A percentile compares a stretch with the other conserved stretches of the same genome.
Conservation (phyloP, 331 rosid genomes). For the Spiraea crenata region DNA sequence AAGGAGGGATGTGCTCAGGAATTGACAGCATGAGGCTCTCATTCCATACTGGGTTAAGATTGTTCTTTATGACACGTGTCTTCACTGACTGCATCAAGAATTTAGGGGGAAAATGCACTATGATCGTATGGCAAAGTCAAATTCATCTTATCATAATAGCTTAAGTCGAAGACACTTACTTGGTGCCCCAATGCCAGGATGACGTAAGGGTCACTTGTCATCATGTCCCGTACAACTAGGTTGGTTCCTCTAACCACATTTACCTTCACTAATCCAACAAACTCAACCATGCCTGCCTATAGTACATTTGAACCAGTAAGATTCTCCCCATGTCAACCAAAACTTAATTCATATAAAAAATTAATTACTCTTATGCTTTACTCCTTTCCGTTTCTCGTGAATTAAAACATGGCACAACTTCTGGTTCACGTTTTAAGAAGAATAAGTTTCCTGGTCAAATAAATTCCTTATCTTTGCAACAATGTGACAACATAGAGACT, state of each 20-base stretch:
- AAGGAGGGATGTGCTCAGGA: conserved; percentile 87
- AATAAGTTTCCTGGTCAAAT: background rate
- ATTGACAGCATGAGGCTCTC: conserved; percentile 90
- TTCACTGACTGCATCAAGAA: conserved; percentile 74
- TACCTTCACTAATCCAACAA: conserved; percentile 89
- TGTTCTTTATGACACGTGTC: conserved; percentile 84
- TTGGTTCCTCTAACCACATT: conserved; percentile 86
- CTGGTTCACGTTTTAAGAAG: background rate
- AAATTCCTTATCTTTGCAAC: background rate
- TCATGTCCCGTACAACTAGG: conserved; percentile 74
- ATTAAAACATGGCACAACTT: background rate
- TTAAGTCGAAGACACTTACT: conserved; percentile 53
- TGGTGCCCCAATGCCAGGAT: conserved; percentile 85
- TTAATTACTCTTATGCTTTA: background rate
- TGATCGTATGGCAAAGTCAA: conserved; percentile 10
- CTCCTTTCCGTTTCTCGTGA: background rate
- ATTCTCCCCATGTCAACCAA: conserved; percentile 18
- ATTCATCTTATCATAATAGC: conserved; percentile 15
- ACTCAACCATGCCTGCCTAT: conserved; percentile 98
- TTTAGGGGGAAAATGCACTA: background rate
- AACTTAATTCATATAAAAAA: background rate
- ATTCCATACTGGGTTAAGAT: conserved; percentile 91
- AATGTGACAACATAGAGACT: background rate
- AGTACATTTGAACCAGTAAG: conserved; percentile 38
- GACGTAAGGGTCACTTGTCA: conserved; percentile 93